A percentile compares a stretch with the other conserved stretches of the same genome.
phyloP scores from a whole-genome alignment of 106 monocot species.

The Hemerocallis citrina region DNA sequence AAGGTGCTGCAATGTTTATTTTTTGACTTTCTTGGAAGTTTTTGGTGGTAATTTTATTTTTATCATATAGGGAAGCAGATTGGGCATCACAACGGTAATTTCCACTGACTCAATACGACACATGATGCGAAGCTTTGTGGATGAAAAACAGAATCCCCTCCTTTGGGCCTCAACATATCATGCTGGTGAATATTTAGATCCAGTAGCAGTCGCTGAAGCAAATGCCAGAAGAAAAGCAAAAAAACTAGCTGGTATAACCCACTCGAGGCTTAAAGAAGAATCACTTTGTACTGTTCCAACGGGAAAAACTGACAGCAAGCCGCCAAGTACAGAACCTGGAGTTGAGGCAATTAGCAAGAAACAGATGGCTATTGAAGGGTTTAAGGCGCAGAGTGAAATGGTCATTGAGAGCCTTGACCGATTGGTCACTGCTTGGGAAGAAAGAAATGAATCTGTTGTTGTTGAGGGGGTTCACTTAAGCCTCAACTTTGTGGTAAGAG shows the following conservation, averaged over 20 bases:
- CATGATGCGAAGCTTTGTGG: conserved; percentile 69
- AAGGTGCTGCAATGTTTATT: background rate
- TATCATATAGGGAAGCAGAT: conserved; percentile 42
- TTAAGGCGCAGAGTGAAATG: conserved; percentile 96
- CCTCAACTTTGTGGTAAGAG: conserved; percentile 81
- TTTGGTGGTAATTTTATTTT: background rate
- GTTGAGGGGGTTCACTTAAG: conserved; percentile 97
- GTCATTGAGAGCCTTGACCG: conserved; percentile 95
- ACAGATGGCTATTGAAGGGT: conserved; percentile 78
- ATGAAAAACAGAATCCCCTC: conserved; percentile 56
- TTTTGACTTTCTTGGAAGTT: background rate
- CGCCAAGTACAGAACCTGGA: conserved; percentile 4
- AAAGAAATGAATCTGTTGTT: conserved; percentile 84
- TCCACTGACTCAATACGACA: conserved; percentile 73
- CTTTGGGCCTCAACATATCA: conserved; percentile 74
- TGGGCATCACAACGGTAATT: conserved; percentile 60
- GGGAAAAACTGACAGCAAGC: conserved; percentile 11
- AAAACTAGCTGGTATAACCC: conserved; percentile 24
- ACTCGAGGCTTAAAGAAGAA: conserved; percentile 14
- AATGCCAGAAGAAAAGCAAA: conserved; percentile 45
- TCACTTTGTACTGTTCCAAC: conserved; percentile 3
- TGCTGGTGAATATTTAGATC: conserved; percentile 69
- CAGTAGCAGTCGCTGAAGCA: conserved; percentile 54
- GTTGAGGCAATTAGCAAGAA: conserved; percentile 48
- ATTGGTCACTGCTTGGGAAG: conserved; percentile 93